Evolutionary conservation across 495 filamentous ascomycete genomes (phyloP), one percentile per base, ranked within the genome.

Genomic region (Astrothelium subdiscretum): DNA sequence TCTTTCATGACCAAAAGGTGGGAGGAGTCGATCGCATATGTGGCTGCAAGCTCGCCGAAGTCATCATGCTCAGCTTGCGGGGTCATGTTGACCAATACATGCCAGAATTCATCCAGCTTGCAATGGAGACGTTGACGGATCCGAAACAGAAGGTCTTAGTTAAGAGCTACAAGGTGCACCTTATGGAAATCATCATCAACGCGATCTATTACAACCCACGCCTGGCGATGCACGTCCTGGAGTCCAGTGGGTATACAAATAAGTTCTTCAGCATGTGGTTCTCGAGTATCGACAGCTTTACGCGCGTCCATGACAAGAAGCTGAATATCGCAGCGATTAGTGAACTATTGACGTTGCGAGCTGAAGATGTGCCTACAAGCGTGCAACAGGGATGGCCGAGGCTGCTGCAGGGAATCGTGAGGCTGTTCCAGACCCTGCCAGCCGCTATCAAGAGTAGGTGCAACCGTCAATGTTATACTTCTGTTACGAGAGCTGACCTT

Each of bases 141-240:
- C 78, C 79, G 24, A 88, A 95, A 62, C 79, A 87, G 38, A 89
- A 86, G 70, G 48, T 54, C 11, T 29, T 54, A 29, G 79, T 91
- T 68, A 97, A 94, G 79, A 89, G 89, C 13, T 95, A 96, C 77
- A 84, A 87, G 66, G 89, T 98, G 48, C 92, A 97, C 73, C 76
- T 98, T 58, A 95, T 98, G 90, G 95, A 97, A 78, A 96, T 98
- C 88, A 84, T 97, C 59, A 94, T 98, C 80, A 97, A 98, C 75
- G 87, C 87, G 59, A 90, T 97, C 66, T 96, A 97, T 80, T 97
- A 97, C 77, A 96, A 96, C 76, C 90, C 94, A 2, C 72, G 80
- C 38, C 81, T 96, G 63, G 78, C 88, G 64, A 80, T 98, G 31
- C 89, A 90, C 59, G 82, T 95, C 22, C 79, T 98, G 42, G 94